Conservation (phyloP, 2,329 filamentous ascomycete genomes). For the Hawksworthiomyces lignivorus region DNA sequence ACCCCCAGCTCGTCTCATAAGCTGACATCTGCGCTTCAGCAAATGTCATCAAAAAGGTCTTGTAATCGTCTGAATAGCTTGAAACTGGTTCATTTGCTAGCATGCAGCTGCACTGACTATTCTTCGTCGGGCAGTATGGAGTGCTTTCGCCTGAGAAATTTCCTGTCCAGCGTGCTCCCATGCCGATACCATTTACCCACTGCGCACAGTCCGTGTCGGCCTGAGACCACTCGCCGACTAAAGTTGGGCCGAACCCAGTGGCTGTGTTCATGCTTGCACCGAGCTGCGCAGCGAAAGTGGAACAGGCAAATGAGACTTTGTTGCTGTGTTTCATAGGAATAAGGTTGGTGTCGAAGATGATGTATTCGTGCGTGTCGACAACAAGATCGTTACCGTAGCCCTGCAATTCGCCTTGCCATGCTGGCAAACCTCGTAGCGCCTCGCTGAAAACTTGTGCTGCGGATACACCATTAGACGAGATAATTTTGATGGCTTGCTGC, state of each 20-base stretch:
- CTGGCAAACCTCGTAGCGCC: conserved; percentile 82
- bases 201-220: conserved; percentile 88
- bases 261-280: conserved; percentile 59
- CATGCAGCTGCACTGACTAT: conserved; percentile 61
- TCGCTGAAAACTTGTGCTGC: conserved; percentile 76
- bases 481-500: conserved; percentile 57
- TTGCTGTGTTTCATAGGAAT: conserved; percentile 71
- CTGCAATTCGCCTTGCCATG: conserved; percentile 67
- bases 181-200: conserved; percentile 80
- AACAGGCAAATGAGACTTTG: conserved; percentile 81
- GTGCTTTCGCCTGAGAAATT: conserved; percentile 64
- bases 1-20: conserved; percentile 88
- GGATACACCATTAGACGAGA: conserved; percentile 68
- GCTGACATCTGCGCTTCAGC: conserved; percentile 91
- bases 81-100: conserved; percentile 66
- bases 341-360: conserved; percentile 88
- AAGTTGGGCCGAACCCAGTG: conserved; percentile 82
- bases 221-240: conserved; percentile 94
- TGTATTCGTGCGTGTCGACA: conserved; percentile 92
- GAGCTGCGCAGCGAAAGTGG: conserved; percentile 75
- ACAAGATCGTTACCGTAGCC: conserved; percentile 66
- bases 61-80: conserved; percentile 65
- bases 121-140: conserved; percentile 64
- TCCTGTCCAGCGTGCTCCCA: conserved; percentile 84
- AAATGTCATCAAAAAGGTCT: conserved; percentile 78